Evolutionary conservation across 768 basidiomycete genomes (phyloP).

Genomic region (Hemileccinum rubropunctum): DNA sequence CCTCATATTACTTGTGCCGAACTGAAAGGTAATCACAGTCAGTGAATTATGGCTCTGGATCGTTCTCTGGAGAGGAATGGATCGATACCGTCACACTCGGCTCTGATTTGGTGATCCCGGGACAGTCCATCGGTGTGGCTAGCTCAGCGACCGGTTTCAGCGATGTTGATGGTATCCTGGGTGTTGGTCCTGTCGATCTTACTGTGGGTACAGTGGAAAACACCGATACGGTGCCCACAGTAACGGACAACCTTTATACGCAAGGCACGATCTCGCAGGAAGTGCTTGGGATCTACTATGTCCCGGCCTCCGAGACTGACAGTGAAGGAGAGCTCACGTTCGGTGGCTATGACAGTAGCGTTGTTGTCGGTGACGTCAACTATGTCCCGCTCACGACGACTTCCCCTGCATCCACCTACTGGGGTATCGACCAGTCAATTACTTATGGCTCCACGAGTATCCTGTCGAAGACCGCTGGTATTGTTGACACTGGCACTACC

Average conservation of each 20-base stretch:
- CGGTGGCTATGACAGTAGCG: constrained; percentile 18
- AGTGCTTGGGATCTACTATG: constrained; percentile 31
- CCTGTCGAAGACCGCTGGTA: constrained; percentile 20
- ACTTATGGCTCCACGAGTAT: constrained; percentile 18
- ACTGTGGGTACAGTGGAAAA: neutral
- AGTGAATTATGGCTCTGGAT: neutral
- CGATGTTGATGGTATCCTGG: neutral
- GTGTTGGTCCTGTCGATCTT: neutral
- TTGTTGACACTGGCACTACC: constrained; percentile 31
- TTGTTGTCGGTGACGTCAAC: constrained; percentile 10
- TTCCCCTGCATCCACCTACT: constrained; percentile 19
- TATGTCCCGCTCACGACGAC: constrained; percentile 25
- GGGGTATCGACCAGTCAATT: constrained; percentile 29
- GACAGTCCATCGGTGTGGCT: constrained; percentile 1
- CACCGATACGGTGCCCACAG: constrained; percentile 25
- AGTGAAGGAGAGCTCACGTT: constrained; percentile 26
- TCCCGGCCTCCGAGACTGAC: constrained; percentile 14
- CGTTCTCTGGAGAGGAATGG: constrained; percentile 5
- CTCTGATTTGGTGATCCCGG: neutral
- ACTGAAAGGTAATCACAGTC: neutral
- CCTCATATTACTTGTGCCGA: no score
- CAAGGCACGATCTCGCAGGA: constrained; percentile 27
- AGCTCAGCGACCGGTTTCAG: neutral
- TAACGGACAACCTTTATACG: constrained; percentile 32
- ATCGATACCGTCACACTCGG: constrained; percentile 1